These are phyloP conservation scores for Hyphopichia fennica DNA, from an alignment of 1,139 yeast species.

Conservation along the genomic window DNA sequence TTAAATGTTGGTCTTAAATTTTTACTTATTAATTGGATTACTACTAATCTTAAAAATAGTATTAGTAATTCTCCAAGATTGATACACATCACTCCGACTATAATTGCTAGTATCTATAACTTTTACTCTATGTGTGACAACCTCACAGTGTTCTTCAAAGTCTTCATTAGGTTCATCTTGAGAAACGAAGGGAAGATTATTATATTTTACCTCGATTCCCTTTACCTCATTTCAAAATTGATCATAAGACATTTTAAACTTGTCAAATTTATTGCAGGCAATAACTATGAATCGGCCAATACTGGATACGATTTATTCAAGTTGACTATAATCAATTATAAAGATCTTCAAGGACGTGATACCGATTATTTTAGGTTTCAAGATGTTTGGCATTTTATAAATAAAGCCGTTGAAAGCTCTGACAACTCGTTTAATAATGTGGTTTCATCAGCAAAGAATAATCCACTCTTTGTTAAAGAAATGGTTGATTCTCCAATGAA, in stretches of 20 bases:
- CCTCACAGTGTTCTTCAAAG: constrained; percentile 43
- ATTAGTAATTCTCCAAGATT: constrained; percentile 34
- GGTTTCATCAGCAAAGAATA: neutral
- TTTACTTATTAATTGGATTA: constrained; percentile 43
- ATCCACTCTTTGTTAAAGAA: constrained; percentile 19
- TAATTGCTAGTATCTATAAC: constrained; percentile 32
- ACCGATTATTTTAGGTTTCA: constrained; percentile 32
- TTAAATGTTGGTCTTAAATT: constrained; percentile 44
- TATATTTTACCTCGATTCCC: constrained; percentile 41
- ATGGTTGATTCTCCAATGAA: constrained; percentile 38
- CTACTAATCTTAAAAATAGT: constrained; percentile 35
- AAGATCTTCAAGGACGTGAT: constrained; percentile 36
- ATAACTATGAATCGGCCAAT: constrained; percentile 22
- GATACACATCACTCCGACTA: constrained; percentile 36
- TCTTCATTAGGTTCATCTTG: constrained; percentile 35
- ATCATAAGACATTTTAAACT: constrained; percentile 38
- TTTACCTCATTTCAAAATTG: constrained; percentile 36
- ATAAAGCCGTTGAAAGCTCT: constrained; percentile 26
- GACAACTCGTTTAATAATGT: neutral
- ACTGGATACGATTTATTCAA: constrained; percentile 39
- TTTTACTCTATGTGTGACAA: constrained; percentile 34
- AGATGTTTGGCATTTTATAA: constrained; percentile 39
- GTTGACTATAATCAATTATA: constrained; percentile 32
- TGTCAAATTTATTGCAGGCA: constrained; percentile 35
- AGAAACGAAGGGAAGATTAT: constrained; percentile 44